phyloP scores from a whole-genome alignment of 352 stramenopile species.

The Chrysophaeum taylorii region DNA sequence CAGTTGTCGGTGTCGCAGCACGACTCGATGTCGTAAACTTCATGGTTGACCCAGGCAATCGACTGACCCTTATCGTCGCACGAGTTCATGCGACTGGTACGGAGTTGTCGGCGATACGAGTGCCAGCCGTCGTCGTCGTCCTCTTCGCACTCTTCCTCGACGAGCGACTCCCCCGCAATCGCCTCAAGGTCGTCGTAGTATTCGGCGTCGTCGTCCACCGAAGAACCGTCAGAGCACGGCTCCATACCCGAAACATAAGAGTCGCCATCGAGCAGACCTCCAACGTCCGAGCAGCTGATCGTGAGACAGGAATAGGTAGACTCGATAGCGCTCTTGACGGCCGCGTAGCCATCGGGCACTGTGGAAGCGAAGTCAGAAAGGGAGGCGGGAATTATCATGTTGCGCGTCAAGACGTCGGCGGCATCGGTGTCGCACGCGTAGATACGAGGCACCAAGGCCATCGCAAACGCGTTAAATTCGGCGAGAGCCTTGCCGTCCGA shows the following conservation, averaged over 20 bases:
- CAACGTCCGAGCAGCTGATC: conserved; percentile 44
- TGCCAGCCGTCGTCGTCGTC: neutral
- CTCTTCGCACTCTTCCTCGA: neutral
- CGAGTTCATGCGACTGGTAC: neutral
- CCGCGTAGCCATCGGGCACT: conserved; percentile 21
- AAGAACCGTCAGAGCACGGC: neutral
- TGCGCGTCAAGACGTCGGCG: neutral
- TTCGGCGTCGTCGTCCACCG: neutral
- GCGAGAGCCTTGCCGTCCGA: conserved; percentile 33
- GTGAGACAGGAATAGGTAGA: conserved; percentile 40
- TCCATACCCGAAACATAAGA: neutral
- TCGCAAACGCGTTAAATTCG: conserved; percentile 42
- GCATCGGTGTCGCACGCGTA: neutral
- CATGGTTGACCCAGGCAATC: neutral
- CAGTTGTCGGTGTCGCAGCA: conserved; percentile 2
- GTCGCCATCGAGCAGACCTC: conserved; percentile 18
- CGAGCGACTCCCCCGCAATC: neutral
- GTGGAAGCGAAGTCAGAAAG: conserved; percentile 24
- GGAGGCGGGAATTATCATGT: no score
- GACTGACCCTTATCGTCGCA: neutral
- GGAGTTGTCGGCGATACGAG: neutral
- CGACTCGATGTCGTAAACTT: neutral
- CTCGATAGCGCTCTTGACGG: conserved; percentile 43
- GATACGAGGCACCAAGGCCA: conserved; percentile 39
- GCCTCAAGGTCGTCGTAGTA: neutral